These are phyloP conservation scores for Bocquillonia castaneifolia DNA, from an alignment of 441 rosid species.

Conservation along the genomic window DNA sequence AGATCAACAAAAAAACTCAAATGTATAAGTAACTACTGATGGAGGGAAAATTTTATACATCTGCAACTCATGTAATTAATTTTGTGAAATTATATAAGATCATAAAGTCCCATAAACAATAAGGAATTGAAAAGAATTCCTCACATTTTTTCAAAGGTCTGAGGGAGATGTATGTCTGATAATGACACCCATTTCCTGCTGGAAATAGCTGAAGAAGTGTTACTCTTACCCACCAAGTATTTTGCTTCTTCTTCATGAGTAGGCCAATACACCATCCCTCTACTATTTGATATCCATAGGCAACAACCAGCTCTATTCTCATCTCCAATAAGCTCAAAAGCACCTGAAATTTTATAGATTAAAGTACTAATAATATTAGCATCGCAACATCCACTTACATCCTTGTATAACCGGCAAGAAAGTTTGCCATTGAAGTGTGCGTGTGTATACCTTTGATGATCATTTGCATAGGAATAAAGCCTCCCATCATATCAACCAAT, in stretches of 20 bases:
- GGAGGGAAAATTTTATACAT: constrained; percentile 3
- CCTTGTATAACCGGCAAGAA: neutral
- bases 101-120: too few relatives aligned
- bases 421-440: neutral
- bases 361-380: too few relatives aligned
- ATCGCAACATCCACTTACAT: neutral
- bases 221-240: constrained; percentile 47
- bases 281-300: constrained; percentile 84
- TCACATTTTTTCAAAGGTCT: constrained; percentile 80
- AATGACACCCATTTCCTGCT: constrained; percentile 32
- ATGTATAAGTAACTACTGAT: constrained; percentile 16
- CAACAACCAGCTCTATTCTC: constrained; percentile 86
- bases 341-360: constrained; percentile 39
- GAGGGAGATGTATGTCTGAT: constrained; percentile 53
- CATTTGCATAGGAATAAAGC: constrained; percentile 72
- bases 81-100: too few relatives aligned
- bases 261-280: constrained; percentile 95
- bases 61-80: too few relatives aligned
- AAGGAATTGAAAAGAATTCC: too few relatives aligned
- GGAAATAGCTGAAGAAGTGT: constrained; percentile 46
- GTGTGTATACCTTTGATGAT: constrained; percentile 75
- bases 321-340: constrained; percentile 77
- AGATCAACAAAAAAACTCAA: constrained; percentile 30
- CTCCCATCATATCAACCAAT: constrained; percentile 50
- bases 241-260: constrained; percentile 62